Conservation (phyloP, 1,139 yeast genomes). For the Scheffersomyces insectosa region DNA sequence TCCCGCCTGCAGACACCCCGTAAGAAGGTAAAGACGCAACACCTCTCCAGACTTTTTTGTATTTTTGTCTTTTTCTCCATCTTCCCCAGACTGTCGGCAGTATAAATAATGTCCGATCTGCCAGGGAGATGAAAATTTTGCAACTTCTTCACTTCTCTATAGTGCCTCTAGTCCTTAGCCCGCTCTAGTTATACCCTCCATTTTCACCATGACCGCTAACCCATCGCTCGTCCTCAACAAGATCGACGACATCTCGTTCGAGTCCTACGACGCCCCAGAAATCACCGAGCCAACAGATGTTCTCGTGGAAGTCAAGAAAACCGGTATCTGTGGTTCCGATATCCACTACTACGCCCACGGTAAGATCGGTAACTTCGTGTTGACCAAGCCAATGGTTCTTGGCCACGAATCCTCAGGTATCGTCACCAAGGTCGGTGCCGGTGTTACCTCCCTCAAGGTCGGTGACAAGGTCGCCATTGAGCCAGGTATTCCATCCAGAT, state of each 20-base stretch:
- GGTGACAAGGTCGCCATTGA: conserved; percentile 85
- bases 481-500: conserved; percentile 73
- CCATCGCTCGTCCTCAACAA: conserved; percentile 72
- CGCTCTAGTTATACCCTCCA: background rate
- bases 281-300: conserved; percentile 67
- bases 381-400: conserved; percentile 65
- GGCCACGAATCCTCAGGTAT: conserved; percentile 81
- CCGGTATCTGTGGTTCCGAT: conserved; percentile 90
- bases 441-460: conserved; percentile 58
- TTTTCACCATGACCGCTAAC: conserved; percentile 26
- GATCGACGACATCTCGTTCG: conserved; percentile 63
- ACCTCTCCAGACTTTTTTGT: too few species aligned
- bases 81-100: too few species aligned
- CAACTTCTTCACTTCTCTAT: background rate
- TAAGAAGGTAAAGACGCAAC: too few species aligned
- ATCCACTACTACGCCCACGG: conserved; percentile 84
- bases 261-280: conserved; percentile 65
- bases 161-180: background rate
- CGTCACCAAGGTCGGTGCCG: conserved; percentile 63
- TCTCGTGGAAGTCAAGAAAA: conserved; percentile 68
- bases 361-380: conserved; percentile 68
- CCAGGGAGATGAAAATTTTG: background rate
- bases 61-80: too few species aligned
- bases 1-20: too few species aligned
- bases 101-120: too few species aligned